Conservation (phyloP, 2,329 filamentous ascomycete genomes). For the Fusarium papillatum region DNA sequence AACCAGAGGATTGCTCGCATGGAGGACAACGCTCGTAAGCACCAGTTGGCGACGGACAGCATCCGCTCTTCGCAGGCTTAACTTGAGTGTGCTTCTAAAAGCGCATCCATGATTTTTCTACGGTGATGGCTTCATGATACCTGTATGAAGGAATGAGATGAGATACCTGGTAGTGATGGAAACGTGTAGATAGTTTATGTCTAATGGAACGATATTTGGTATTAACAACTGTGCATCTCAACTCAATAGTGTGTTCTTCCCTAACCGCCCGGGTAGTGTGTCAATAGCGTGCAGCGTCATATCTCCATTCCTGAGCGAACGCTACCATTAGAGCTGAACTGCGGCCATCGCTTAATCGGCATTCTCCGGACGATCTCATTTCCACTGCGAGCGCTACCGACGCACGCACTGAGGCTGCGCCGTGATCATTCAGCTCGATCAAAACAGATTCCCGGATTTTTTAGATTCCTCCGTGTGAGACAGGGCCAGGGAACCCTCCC, state of each 20-base stretch:
- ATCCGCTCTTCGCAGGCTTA: neutral
- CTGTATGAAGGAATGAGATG: neutral
- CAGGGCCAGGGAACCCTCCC: neutral
- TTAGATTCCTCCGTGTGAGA: neutral
- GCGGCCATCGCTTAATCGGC: neutral
- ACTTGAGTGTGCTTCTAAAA: neutral
- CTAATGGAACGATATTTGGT: neutral
- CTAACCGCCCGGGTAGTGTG: too few species aligned
- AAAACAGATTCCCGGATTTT: neutral
- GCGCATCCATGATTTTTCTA: neutral
- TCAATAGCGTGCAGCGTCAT: neutral
- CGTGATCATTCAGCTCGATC: neutral
- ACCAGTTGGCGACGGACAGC: conserved; percentile 27
- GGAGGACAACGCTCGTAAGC: conserved; percentile 32
- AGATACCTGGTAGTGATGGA: neutral
- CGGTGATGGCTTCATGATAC: neutral
- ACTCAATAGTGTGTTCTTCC: neutral
- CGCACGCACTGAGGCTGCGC: neutral
- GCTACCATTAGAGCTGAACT: neutral
- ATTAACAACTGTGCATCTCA: neutral
- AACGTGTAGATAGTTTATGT: neutral
- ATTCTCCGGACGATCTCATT: neutral
- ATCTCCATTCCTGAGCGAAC: neutral
- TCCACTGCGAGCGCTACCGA: neutral
- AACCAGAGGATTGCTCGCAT: conserved; percentile 32